Percentiles rank a stretch among this genome's conserved stretches.
Conservation (phyloP, 2,329 filamentous ascomycete species). For the Chaetomium sp. region DNA sequence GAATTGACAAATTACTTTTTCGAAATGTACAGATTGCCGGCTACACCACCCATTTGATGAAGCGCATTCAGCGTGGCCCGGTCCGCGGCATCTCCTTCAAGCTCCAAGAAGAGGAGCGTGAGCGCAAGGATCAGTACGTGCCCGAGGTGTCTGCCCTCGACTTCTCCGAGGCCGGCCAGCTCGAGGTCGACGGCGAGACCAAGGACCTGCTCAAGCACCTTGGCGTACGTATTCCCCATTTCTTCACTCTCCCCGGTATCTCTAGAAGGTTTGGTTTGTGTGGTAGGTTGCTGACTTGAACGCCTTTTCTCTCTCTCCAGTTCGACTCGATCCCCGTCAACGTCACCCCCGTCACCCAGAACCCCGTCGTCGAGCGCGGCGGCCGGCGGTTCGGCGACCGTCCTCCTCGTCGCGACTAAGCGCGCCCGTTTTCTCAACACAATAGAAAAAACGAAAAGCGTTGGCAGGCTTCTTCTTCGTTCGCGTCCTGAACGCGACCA, state of each 20-base stretch:
- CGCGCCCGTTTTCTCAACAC: slow-evolving; percentile 12
- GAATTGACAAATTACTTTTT: neutral
- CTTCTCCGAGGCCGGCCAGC: slow-evolving; percentile 88
- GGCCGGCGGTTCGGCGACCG: slow-evolving; percentile 42
- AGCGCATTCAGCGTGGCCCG: slow-evolving; percentile 98
- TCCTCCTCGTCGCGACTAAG: slow-evolving; percentile 42
- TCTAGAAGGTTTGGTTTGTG: neutral
- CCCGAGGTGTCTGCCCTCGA: slow-evolving; percentile 98
- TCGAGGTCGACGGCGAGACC: slow-evolving; percentile 95
- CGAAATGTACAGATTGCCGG: slow-evolving; percentile 67
- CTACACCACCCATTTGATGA: slow-evolving; percentile 98
- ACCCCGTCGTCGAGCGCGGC: slow-evolving; percentile 74
- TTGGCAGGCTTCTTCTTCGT: neutral
- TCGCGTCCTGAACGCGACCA: slow-evolving; percentile 5
- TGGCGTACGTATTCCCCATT: slow-evolving; percentile 66
- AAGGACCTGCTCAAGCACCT: slow-evolving; percentile 99
- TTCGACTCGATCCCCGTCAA: slow-evolving; percentile 98
- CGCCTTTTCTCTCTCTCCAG: slow-evolving; percentile 39
- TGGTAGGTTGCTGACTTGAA: slow-evolving; percentile 17
- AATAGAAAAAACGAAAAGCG: no score
- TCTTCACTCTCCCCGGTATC: neutral
- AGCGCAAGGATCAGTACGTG: slow-evolving; percentile 99
- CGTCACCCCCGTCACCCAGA: slow-evolving; percentile 82
- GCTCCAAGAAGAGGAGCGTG: slow-evolving; percentile 99
- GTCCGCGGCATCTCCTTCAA: slow-evolving; percentile 99